Evolutionary conservation across 2,329 filamentous ascomycete genomes (phyloP).

Genomic region (Sporothrix phasma): DNA sequence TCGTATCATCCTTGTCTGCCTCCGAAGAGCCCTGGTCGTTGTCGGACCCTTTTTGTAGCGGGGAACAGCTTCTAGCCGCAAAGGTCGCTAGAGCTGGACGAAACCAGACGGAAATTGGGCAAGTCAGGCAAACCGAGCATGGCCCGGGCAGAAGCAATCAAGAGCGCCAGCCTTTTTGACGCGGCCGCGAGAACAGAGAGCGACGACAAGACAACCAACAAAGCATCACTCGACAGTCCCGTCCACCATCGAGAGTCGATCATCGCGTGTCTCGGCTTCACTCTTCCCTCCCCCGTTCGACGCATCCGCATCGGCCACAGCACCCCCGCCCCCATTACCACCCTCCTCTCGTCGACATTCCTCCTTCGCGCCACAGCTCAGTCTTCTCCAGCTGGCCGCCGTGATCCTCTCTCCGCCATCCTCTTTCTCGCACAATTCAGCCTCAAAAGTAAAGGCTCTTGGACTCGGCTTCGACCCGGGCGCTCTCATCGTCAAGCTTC

Average conservation of each 20-base stretch:
- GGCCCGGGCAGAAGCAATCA: background rate
- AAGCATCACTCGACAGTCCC: background rate
- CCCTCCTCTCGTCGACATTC: background rate
- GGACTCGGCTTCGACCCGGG: background rate
- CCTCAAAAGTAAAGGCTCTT: background rate
- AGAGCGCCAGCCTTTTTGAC: background rate
- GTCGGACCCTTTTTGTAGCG: background rate
- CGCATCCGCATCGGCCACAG: background rate
- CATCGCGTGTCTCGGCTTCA: background rate
- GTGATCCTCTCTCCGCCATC: background rate
- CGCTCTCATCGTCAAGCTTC: background rate
- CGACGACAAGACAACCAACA: background rate
- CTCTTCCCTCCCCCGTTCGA: background rate
- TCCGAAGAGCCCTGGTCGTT: background rate
- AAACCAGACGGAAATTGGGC: slow-evolving; percentile 4
- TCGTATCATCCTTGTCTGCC: background rate
- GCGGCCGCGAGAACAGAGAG: background rate
- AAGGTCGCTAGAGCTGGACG: background rate
- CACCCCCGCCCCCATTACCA: background rate
- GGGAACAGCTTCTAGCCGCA: slow-evolving; percentile 4
- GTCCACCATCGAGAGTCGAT: background rate
- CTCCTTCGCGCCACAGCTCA: background rate
- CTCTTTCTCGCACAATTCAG: background rate
- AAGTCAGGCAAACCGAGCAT: background rate
- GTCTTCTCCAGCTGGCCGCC: background rate